Base-by-base conservation (phyloP, 1,284 basidiomycete genomes). In the Ustilago cynodontis region DNA sequence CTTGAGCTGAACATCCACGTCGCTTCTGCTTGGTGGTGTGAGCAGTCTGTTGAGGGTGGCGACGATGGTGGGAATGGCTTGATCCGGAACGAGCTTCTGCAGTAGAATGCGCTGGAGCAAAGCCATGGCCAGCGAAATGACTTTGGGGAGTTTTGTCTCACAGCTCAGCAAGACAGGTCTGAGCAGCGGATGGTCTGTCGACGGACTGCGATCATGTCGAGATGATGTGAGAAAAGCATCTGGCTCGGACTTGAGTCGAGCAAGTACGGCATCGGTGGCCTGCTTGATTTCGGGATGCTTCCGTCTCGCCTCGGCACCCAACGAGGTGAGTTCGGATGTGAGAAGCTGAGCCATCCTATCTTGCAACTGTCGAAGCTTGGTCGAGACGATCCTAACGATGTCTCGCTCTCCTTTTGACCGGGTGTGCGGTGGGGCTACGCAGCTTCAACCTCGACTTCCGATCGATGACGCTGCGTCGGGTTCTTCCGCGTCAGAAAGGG, bases 111-210 rank as follows among this genome's bases (percentile, higher is more conserved):
- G 91, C 86, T 98, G 95, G 37, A 99, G 89, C 0, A 94, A 93
- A 29, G 94, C 92, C 3, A 98, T 90, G 11, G 93, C 93, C 76
- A 98, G 94, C 1, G 93, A 92, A 57, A 98, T 92, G 54, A 98
- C 93, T 89, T 98, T 98, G 3, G 93, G 91, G 77, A 95, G 93
- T 87, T 93, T 94, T 11, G 94, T 97, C 51, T 92, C 91, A 85
- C 95, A 96, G 56, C 94, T 95, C 89, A 97, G 93, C 82, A 95
- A 93, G 2, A 99, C 91, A 0, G 97, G 95, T 55, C 91, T 89
- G 31, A 98, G 89, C 26, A 98, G 89, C 28, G 91, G 90, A 88
- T 94, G 93, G 28, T 80, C 76, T 26, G 51, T 56, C 3, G 70
- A 37, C 53, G 67, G 57, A 59, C 55, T 45, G 39, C 54, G 43